Percentiles rank a stretch among this genome's conserved stretches.
Evolutionary conservation across 2,329 filamentous ascomycete species (phyloP).

Genomic region (Neonectria coccinea): DNA sequence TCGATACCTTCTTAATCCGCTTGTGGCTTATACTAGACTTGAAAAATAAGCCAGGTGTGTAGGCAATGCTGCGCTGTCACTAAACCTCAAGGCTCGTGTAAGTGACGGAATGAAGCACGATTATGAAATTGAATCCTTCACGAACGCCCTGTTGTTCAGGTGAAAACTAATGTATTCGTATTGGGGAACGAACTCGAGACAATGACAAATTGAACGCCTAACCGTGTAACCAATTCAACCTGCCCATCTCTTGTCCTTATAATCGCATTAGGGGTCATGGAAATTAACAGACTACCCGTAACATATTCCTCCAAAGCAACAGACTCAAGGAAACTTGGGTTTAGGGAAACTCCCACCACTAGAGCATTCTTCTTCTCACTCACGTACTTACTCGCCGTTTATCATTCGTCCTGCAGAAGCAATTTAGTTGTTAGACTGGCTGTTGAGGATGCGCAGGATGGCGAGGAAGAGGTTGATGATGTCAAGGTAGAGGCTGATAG

Average conservation of each 20-base stretch:
- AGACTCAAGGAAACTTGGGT: conserved; percentile 17
- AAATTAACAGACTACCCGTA: conserved; percentile 21
- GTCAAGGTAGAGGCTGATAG: conserved; percentile 94
- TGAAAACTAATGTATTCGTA: background rate
- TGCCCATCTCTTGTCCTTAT: conserved; percentile 7
- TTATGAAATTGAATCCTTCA: background rate
- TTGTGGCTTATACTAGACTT: background rate
- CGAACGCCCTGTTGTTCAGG: background rate
- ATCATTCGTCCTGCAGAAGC: background rate
- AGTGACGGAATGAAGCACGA: conserved; percentile 1
- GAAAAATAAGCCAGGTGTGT: too few species aligned
- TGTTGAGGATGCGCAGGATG: conserved; percentile 96
- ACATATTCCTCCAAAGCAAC: conserved; percentile 6
- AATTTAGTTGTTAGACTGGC: conserved; percentile 89
- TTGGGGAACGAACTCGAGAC: conserved; percentile 4
- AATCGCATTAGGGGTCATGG: conserved; percentile 14
- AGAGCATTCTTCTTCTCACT: conserved; percentile 1
- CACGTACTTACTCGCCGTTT: conserved; percentile 2
- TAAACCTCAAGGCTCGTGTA: background rate
- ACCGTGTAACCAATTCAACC: conserved; percentile 6
- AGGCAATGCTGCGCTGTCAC: background rate
- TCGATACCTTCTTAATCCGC: conserved; percentile 49
- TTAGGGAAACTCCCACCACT: background rate
- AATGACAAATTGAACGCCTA: conserved; percentile 25
- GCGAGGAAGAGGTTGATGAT: conserved; percentile 97